Percentiles rank a stretch among this genome's conserved stretches.
phyloP scores from a whole-genome alignment of 192 early-diverging fungal species.

The Umbelopsis sp. region DNA sequence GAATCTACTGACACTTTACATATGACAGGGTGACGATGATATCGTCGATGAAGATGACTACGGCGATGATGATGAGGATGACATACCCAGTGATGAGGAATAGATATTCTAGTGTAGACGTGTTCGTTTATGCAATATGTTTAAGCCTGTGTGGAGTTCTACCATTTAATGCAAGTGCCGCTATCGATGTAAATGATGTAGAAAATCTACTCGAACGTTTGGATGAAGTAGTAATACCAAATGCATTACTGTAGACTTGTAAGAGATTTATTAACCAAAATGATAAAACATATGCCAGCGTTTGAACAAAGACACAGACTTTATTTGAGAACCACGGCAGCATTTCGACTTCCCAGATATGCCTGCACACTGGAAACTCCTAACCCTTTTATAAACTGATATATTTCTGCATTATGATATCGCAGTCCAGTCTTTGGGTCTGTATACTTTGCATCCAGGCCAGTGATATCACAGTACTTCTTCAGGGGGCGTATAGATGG shows the following conservation, averaged over 20 bases:
- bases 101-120: slow-evolving; percentile 17
- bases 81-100: slow-evolving; percentile 21
- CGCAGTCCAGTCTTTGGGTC: slow-evolving; percentile 86
- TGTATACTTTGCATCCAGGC: slow-evolving; percentile 81
- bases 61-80: slow-evolving; percentile 26
- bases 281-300: neutral
- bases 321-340: slow-evolving; percentile 68
- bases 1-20: neutral
- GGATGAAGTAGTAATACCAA: too few species aligned
- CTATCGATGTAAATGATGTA: neutral
- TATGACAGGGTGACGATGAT: slow-evolving; percentile 4
- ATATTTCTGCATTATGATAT: slow-evolving; percentile 82
- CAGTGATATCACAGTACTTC: slow-evolving; percentile 93
- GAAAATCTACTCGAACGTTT: too few species aligned
- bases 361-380: slow-evolving; percentile 78
- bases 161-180: neutral
- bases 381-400: slow-evolving; percentile 71
- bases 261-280: neutral
- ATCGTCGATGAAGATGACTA: slow-evolving; percentile 24
- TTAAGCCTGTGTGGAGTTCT: neutral
- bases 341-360: slow-evolving; percentile 79
- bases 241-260: neutral
- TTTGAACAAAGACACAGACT: neutral
- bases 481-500: slow-evolving; percentile 83
- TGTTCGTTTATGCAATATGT: neutral